Evolutionary conservation across 768 basidiomycete genomes (phyloP).

Genomic region (Leucosporidium creatinivorum): DNA sequence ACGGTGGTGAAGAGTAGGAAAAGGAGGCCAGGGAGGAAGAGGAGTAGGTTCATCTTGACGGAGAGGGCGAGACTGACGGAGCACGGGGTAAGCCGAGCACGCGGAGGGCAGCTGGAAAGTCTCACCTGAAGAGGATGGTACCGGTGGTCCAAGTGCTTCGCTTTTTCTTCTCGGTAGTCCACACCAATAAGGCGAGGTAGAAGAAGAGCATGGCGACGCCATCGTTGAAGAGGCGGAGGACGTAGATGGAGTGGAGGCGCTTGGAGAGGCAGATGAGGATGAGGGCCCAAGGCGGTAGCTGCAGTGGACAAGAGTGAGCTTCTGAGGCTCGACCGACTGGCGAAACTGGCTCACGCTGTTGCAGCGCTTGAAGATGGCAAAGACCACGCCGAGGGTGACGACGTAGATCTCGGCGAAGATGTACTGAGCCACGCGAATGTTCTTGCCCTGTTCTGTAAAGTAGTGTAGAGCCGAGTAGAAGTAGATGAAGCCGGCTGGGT

Average conservation of each 20-base stretch:
- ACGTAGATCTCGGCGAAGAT: slow-evolving; percentile 72
- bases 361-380: slow-evolving; percentile 56
- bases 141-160: slow-evolving; percentile 55
- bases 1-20: slow-evolving; percentile 53
- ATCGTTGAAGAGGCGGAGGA: slow-evolving; percentile 89
- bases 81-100: no score
- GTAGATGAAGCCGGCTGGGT: slow-evolving; percentile 87
- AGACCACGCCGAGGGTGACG: slow-evolving; percentile 56
- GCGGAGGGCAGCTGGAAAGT: no score
- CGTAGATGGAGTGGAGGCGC: slow-evolving; percentile 85
- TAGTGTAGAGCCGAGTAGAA: slow-evolving; percentile 65
- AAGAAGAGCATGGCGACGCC: slow-evolving; percentile 57
- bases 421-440: slow-evolving; percentile 60
- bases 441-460: slow-evolving; percentile 55
- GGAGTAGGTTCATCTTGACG: slow-evolving; percentile 86
- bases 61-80: slow-evolving; percentile 64
- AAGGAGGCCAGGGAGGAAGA: slow-evolving; percentile 82
- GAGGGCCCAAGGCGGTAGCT: slow-evolving; percentile 37
- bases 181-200: slow-evolving; percentile 57
- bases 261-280: slow-evolving; percentile 74
- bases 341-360: slow-evolving; percentile 48
- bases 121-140: slow-evolving; percentile 64
- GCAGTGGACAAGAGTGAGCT: neutral
- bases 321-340: neutral
- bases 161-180: slow-evolving; percentile 34